phyloP scores from a whole-genome alignment of 1,284 basidiomycete genomes.

The Ustilago nuda region DNA sequence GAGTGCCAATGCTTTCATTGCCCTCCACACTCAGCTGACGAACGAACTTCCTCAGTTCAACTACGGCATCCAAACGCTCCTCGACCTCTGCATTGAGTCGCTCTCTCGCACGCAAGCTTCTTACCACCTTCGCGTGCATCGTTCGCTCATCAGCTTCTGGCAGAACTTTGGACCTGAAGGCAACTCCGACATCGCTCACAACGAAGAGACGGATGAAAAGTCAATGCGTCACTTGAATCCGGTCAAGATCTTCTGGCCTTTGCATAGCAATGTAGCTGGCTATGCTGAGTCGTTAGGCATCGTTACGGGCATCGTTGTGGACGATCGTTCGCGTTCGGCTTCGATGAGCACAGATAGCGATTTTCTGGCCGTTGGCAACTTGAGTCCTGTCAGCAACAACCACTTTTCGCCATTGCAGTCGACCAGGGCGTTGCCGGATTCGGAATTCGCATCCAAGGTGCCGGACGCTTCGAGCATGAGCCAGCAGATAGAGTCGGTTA shows the following conservation, averaged over 20 bases:
- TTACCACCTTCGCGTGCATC: conserved; percentile 57
- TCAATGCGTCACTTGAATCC: conserved; percentile 48
- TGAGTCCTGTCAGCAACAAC: conserved; percentile 31
- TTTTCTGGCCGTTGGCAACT: conserved; percentile 12
- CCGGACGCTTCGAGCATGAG: conserved; percentile 27
- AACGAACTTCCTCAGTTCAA: conserved; percentile 70
- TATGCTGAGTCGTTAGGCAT: conserved; percentile 50
- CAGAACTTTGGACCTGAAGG: conserved; percentile 29
- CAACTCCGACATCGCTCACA: conserved; percentile 33
- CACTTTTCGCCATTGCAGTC: conserved; percentile 44
- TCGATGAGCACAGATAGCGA: conserved; percentile 38
- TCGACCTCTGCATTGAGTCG: conserved; percentile 67
- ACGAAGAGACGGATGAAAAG: conserved; percentile 42
- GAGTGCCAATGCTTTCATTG: conserved; percentile 68
- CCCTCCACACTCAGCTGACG: conserved; percentile 69
- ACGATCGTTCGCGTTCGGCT: conserved; percentile 17
- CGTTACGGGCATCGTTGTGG: conserved; percentile 8
- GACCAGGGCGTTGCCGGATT: conserved; percentile 17
- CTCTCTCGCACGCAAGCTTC: conserved; percentile 67
- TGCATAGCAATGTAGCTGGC: conserved; percentile 37
- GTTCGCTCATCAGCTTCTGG: conserved; percentile 48
- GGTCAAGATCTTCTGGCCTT: conserved; percentile 56
- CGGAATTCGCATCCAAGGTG: conserved; percentile 36
- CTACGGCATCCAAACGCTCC: conserved; percentile 66
- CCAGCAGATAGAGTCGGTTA: conserved; percentile 38